A percentile compares a stretch with the other conserved stretches of the same genome.
Evolutionary conservation across 2,329 filamentous ascomycete genomes (phyloP).

Genomic region (Fusarium sp.): DNA sequence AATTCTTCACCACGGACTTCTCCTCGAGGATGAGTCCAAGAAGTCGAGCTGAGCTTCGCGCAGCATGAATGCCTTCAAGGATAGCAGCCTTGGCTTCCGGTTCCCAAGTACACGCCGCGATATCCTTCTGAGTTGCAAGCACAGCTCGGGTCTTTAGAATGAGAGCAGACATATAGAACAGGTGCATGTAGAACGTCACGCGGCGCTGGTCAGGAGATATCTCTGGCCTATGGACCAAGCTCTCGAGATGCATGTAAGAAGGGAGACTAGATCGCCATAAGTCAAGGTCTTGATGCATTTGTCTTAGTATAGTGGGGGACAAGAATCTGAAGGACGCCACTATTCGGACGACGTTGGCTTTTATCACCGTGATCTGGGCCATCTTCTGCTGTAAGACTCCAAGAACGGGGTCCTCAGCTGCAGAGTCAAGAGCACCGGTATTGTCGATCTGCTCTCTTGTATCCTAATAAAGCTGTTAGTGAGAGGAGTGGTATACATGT

Average conservation of each 20-base stretch:
- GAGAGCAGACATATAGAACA: background rate
- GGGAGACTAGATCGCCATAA: background rate
- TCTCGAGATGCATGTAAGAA: background rate
- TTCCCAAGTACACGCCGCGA: background rate
- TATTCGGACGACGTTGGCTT: background rate
- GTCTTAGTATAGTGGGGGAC: fast-evolving
- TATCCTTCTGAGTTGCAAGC: background rate
- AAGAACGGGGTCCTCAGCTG: background rate
- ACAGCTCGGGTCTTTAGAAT: background rate
- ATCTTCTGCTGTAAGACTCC: background rate
- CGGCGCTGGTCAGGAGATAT: background rate
- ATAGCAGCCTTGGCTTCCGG: background rate
- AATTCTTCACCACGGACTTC: background rate
- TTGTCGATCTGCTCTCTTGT: background rate
- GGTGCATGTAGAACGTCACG: background rate
- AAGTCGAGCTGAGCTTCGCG: background rate
- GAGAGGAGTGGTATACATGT: too few species aligned
- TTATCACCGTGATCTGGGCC: background rate
- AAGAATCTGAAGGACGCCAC: background rate
- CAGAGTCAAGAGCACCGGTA: background rate
- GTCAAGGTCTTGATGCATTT: background rate
- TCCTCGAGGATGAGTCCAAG: background rate
- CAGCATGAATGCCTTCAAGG: background rate
- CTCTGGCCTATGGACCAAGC: fast-evolving
- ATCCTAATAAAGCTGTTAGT: background rate